Percentiles rank a stretch among this genome's conserved stretches.
Evolutionary conservation across 1,139 yeast species (phyloP).

Genomic region (Scheffersomyces lignicola): DNA sequence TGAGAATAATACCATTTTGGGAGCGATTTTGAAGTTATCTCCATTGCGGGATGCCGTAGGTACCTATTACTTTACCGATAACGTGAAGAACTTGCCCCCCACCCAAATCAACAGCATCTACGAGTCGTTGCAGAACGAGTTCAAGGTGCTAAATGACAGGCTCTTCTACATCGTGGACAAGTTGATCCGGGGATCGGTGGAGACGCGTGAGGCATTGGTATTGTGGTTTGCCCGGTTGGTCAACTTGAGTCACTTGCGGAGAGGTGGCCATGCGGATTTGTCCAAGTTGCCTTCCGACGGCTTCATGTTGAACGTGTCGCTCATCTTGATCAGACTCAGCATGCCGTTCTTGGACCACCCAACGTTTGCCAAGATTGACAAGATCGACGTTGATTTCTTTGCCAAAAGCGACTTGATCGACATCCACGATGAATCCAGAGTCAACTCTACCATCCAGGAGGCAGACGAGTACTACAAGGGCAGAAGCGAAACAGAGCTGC

Average conservation of each 20-base stretch:
- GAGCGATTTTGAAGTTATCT: constrained; percentile 74
- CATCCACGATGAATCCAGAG: constrained; percentile 77
- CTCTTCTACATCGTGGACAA: constrained; percentile 70
- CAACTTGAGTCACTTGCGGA: constrained; percentile 80
- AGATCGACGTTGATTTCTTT: constrained; percentile 68
- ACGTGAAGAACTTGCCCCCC: constrained; percentile 36
- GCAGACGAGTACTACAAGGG: constrained; percentile 54
- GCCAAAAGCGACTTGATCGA: constrained; percentile 56
- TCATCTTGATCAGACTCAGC: constrained; percentile 68
- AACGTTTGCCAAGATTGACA: constrained; percentile 61
- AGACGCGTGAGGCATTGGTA: constrained; percentile 62
- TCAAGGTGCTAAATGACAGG: constrained; percentile 54
- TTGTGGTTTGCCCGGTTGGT: constrained; percentile 70
- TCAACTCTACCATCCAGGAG: constrained; percentile 73
- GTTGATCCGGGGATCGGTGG: constrained; percentile 72
- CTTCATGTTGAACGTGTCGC: constrained; percentile 74
- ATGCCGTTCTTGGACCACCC: constrained; percentile 80
- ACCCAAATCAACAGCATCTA: constrained; percentile 47
- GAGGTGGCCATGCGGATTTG: constrained; percentile 81
- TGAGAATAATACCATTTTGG: constrained; percentile 67
- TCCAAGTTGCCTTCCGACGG: constrained; percentile 74
- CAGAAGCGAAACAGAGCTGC: constrained; percentile 16
- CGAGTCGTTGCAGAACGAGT: constrained; percentile 61
- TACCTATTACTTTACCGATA: constrained; percentile 47
- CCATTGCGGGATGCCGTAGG: constrained; percentile 56